Evolutionary conservation across 176 grass and related monocot species (phyloP), one percentile per base, ranked within the genome.

Genomic region (Avena sativa): DNA sequence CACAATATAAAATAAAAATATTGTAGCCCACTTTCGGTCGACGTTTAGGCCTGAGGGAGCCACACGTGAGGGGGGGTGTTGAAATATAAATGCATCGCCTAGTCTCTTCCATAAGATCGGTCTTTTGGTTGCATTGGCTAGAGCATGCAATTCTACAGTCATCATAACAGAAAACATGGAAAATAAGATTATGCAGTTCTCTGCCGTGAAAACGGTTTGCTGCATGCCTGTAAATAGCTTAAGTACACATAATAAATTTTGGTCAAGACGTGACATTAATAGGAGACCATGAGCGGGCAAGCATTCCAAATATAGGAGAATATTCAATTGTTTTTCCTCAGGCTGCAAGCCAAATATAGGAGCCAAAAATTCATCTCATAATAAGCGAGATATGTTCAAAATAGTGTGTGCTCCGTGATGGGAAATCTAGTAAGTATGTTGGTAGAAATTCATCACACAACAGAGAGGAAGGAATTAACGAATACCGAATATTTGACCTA

Each of bases 291-390:
- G 6, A 43, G 40, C 40, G 40, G 40, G 6, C 40, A 43, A 43
- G 40, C 7, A 6, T 43, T 43, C 40, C 40, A 43, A 43, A 43
- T 43, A 43, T 43, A 43, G 40, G 40, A 43, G 2, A 3, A 79
- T 55, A 63, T 72, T 72, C 4, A 38, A 68, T 26, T 68, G 43
- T 11, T 44, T 89, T 76, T 28, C 25, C 15, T 9, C 56, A 67
- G 38, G 23, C 14, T 83, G 19, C 15, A 26, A 52, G 72, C 12
- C 21, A 0, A 25, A 1, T 30, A 84, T 4, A 49, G 13, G 66
- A 6, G 17, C 44, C 15, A 36, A 52, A 8, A 64, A 1, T 86
- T 71, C 66, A 73, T 58, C 61, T 50, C 12, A 4, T 43, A 25
- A 3, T 68, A 70, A 9, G 10, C 3, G 23, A 51, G 47, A 76